A percentile compares a stretch with the other conserved stretches of the same genome.
phyloP scores from a whole-genome alignment of 768 basidiomycete species.

The Suillus plorans region DNA sequence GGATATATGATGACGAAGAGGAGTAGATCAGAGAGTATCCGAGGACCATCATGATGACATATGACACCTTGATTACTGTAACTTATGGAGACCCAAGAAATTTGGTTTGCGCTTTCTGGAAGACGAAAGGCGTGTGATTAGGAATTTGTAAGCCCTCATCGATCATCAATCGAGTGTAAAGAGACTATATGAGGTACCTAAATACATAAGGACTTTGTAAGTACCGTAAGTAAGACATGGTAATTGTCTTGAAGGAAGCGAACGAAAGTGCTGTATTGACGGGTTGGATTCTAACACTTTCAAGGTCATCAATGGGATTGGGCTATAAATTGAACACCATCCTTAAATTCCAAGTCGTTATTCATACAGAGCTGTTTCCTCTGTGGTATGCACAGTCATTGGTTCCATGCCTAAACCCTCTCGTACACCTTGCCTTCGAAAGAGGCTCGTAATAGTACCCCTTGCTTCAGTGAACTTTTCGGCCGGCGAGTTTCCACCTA shows the following conservation, averaged over 20 bases:
- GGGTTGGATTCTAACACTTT: too few species aligned
- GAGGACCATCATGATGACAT: too few species aligned
- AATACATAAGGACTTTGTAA: too few species aligned
- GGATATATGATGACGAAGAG: slow-evolving; percentile 17
- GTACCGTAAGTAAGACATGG: too few species aligned
- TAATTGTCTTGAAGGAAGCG: too few species aligned
- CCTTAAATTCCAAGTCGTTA: not conserved
- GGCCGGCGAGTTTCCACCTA: not conserved
- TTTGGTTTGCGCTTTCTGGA: not conserved
- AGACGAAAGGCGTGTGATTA: too few species aligned
- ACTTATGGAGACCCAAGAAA: not conserved
- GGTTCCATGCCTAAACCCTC: not conserved
- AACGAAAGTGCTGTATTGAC: too few species aligned
- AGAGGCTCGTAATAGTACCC: not conserved
- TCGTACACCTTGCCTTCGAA: not conserved
- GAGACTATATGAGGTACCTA: too few species aligned
- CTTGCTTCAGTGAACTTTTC: not conserved
- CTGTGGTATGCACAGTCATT: not conserved
- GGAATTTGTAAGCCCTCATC: too few species aligned
- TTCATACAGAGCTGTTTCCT: not conserved
- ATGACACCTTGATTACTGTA: not conserved
- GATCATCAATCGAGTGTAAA: too few species aligned
- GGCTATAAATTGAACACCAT: not conserved
- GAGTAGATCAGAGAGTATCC: not conserved
- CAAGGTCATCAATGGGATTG: not conserved